Percentiles rank a stretch among this genome's conserved stretches.
Evolutionary conservation across 495 filamentous ascomycete genomes (phyloP).

Genomic region (Penicillium soppii): DNA sequence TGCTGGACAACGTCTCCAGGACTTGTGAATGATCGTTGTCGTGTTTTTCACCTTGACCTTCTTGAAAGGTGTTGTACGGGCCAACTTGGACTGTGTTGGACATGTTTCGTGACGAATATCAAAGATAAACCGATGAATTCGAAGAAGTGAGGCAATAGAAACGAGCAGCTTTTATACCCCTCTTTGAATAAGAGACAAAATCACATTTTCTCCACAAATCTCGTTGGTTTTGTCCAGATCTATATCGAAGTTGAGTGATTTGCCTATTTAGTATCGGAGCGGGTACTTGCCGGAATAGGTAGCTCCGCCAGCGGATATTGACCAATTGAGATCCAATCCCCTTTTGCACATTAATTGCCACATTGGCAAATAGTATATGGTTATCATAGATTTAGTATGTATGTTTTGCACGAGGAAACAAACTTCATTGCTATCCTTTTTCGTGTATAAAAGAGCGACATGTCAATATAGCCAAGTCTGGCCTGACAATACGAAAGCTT

Average conservation of each 20-base stretch:
- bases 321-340: neutral
- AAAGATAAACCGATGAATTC: neutral
- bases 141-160: neutral
- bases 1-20: neutral
- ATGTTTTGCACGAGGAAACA: no score
- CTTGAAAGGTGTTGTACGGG: neutral
- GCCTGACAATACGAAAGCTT: no score
- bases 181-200: neutral
- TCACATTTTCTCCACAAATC: neutral
- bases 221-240: neutral
- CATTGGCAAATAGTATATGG: no score
- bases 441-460: no score
- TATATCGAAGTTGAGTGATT: neutral
- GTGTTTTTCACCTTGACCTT: neutral
- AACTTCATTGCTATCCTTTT: no score
- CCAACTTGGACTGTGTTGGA: neutral
- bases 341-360: no score
- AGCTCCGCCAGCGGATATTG: neutral
- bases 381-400: no score
- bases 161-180: neutral
- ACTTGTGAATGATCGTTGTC: neutral
- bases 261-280: neutral
- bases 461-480: no score
- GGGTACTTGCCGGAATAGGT: neutral
- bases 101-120: neutral